A percentile compares a stretch with the other conserved stretches of the same genome.
Evolutionary conservation across 352 stramenopile genomes (phyloP).

Genomic region (Thalassiosira ordinaria): DNA sequence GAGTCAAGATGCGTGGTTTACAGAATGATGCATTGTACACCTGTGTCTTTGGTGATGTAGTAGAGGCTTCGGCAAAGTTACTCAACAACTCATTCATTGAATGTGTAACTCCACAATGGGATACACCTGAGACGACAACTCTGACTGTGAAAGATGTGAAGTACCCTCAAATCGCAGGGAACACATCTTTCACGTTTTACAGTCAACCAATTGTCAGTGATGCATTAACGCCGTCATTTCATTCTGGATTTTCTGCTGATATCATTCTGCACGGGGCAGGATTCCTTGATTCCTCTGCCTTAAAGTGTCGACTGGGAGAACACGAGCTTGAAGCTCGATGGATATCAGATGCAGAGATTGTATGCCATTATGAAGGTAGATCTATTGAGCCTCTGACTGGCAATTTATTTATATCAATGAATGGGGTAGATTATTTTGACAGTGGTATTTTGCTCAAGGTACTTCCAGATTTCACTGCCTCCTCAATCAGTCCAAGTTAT

Average conservation of each 20-base stretch:
- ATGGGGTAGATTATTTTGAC: constrained; percentile 51
- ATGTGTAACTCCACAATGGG: constrained; percentile 41
- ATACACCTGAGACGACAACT: constrained; percentile 26
- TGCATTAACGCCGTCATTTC: constrained; percentile 36
- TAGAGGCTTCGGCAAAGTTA: constrained; percentile 25
- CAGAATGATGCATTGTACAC: constrained; percentile 36
- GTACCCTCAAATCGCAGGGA: constrained; percentile 17
- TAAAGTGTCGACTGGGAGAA: constrained; percentile 38
- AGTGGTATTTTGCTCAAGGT: constrained; percentile 23
- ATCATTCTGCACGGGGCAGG: constrained; percentile 18
- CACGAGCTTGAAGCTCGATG: constrained; percentile 41
- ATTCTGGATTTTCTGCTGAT: constrained; percentile 36
- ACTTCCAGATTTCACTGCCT: constrained; percentile 36
- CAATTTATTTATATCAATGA: constrained; percentile 31
- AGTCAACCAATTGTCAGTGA: constrained; percentile 29
- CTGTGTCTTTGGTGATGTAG: constrained; percentile 45
- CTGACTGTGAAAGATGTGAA: constrained; percentile 26
- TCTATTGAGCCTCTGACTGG: background rate
- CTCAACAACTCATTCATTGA: constrained; percentile 40
- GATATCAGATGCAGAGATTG: constrained; percentile 35
- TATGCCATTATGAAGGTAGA: constrained; percentile 24
- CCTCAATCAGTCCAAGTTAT: constrained; percentile 30
- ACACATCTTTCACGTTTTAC: constrained; percentile 41
- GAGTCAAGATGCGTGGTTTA: constrained; percentile 37
- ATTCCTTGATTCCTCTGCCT: constrained; percentile 39